These are phyloP conservation scores for Coemansia biformis DNA, from an alignment of 192 early-diverging fungal species.

Conservation along the genomic window DNA sequence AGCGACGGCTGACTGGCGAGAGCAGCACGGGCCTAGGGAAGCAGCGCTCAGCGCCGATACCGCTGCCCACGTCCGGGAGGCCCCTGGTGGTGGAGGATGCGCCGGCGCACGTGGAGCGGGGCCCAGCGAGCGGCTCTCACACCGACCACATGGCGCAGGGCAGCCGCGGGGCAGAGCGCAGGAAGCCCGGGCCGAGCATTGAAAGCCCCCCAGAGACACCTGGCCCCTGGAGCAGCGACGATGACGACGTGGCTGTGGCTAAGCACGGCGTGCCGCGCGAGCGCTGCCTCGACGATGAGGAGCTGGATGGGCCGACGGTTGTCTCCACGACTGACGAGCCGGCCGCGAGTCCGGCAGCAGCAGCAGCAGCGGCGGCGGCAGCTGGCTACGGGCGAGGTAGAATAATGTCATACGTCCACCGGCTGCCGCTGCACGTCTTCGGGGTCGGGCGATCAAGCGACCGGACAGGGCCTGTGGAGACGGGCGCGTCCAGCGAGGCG, in stretches of 20 bases:
- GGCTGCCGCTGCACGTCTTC: constrained; percentile 18
- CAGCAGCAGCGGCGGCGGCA: background rate
- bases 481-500: background rate
- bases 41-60: background rate
- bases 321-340: background rate
- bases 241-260: background rate
- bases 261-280: background rate
- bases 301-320: background rate
- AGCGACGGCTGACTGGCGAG: constrained; percentile 13
- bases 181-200: background rate
- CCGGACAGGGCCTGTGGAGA: background rate
- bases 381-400: background rate
- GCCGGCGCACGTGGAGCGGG: background rate
- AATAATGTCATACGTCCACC: constrained; percentile 5
- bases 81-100: background rate
- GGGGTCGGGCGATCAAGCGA: constrained; percentile 3
- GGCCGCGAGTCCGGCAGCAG: background rate
- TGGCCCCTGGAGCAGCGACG: too few relatives aligned
- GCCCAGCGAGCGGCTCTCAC: background rate
- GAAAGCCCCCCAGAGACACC: background rate
- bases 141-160: background rate
- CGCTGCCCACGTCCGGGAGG: background rate
- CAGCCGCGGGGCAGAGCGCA: background rate
- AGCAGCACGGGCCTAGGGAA: constrained; percentile 1
- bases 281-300: background rate